phyloP scores from a whole-genome alignment of 108 stramenopile species.

The Cyclotella baltica region DNA sequence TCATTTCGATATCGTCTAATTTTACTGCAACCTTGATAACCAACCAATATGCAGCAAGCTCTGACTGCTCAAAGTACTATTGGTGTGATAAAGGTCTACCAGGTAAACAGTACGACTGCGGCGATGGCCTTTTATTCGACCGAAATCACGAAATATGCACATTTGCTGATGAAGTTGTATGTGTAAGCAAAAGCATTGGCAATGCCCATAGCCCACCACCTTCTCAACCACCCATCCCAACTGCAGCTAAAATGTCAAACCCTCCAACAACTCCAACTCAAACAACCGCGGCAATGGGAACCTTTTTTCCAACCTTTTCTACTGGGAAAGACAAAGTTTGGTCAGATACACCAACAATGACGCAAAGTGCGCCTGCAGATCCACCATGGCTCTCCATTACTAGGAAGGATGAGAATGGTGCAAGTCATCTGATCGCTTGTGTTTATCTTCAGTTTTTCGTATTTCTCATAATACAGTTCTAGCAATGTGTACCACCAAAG shows the following conservation, averaged over 20 bases:
- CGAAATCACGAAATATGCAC: slow-evolving; percentile 6
- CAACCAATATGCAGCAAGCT: background rate
- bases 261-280: background rate
- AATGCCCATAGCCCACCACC: background rate
- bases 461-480: background rate
- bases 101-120: background rate
- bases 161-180: slow-evolving; percentile 22
- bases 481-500: no score
- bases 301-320: slow-evolving; percentile 19
- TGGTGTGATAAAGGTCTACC: slow-evolving; percentile 2
- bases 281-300: background rate
- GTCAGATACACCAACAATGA: slow-evolving; percentile 1
- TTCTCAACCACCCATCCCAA: background rate
- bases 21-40: background rate
- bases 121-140: slow-evolving; percentile 18
- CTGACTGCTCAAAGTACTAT: slow-evolving; percentile 5
- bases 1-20: background rate
- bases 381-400: slow-evolving; percentile 1
- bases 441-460: background rate
- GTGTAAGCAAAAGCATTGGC: background rate
- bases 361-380: background rate
- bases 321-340: background rate
- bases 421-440: background rate
- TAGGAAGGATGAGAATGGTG: slow-evolving; percentile 8
- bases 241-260: background rate